Evolutionary conservation across 2,329 filamentous ascomycete species (phyloP).

Genomic region (Thelonectria discophora): DNA sequence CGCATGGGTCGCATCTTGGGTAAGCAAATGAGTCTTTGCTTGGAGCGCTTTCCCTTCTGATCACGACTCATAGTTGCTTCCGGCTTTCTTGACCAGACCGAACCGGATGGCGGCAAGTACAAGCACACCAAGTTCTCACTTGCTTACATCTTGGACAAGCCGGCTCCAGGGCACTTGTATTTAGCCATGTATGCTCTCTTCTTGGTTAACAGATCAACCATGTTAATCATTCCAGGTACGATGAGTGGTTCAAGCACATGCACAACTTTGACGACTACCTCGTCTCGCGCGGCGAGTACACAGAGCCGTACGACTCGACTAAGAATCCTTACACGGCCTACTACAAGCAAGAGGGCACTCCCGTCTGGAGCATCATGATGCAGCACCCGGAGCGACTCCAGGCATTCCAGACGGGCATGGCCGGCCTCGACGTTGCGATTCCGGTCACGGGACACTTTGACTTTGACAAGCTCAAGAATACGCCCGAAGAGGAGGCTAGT

Average conservation of each 20-base stretch:
- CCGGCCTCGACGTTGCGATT: conserved; percentile 46
- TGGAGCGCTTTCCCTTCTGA: neutral
- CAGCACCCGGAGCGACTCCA: conserved; percentile 42
- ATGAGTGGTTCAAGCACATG: conserved; percentile 48
- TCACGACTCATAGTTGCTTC: conserved; percentile 35
- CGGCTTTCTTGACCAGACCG: conserved; percentile 44
- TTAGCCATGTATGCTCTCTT: conserved; percentile 38
- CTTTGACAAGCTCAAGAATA: conserved; percentile 41
- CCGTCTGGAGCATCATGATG: conserved; percentile 47
- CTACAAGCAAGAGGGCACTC: conserved; percentile 46
- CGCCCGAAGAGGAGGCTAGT: conserved; percentile 22
- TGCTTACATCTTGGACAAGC: conserved; percentile 41
- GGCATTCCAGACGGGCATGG: conserved; percentile 45
- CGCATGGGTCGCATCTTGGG: conserved; percentile 42
- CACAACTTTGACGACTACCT: conserved; percentile 48
- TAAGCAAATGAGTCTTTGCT: conserved; percentile 11
- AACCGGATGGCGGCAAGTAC: conserved; percentile 40
- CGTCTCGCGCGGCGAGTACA: conserved; percentile 32
- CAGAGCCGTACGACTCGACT: conserved; percentile 43
- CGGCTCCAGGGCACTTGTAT: conserved; percentile 44
- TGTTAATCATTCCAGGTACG: conserved; percentile 36
- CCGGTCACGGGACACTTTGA: conserved; percentile 46
- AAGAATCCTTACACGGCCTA: conserved; percentile 45
- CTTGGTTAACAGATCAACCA: too few relatives aligned
- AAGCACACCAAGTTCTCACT: conserved; percentile 46